Evolutionary conservation across 805 yeast genomes (phyloP).

Genomic region (Candida pseudoglaebosa): DNA sequence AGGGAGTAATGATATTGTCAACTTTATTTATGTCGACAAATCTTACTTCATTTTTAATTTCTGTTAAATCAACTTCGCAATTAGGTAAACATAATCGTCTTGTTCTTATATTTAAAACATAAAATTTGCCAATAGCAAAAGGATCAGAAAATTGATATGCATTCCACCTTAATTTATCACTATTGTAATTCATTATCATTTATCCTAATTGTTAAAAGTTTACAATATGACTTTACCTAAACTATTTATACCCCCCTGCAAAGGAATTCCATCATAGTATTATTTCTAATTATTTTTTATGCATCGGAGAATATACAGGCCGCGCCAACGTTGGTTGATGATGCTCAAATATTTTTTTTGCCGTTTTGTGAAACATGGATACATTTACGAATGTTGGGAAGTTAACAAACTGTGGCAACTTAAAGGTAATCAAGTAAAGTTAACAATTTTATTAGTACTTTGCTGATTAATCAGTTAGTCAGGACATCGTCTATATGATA

Average conservation of each 20-base stretch:
- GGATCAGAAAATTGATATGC: constrained; percentile 68
- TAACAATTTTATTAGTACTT: no score
- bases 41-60: constrained; percentile 41
- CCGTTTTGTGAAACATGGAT: no score
- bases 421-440: no score
- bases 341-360: no score
- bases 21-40: constrained; percentile 22
- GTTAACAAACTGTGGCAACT: no score
- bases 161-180: constrained; percentile 50
- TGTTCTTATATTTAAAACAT: constrained; percentile 44
- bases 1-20: neutral
- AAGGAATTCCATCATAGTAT: constrained; percentile 1
- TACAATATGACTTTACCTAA: neutral
- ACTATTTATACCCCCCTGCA: constrained; percentile 3
- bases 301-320: neutral
- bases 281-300: constrained; percentile 1
- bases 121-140: constrained; percentile 56
- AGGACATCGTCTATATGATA: no score
- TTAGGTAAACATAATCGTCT: constrained; percentile 62
- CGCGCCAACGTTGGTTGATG: neutral
- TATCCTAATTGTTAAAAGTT: neutral
- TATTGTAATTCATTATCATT: constrained; percentile 32
- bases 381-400: no score
- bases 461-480: no score
- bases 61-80: constrained; percentile 50